phyloP scores from a whole-genome alignment of 345 rosid species.

The Eucalyptus coolabah region DNA sequence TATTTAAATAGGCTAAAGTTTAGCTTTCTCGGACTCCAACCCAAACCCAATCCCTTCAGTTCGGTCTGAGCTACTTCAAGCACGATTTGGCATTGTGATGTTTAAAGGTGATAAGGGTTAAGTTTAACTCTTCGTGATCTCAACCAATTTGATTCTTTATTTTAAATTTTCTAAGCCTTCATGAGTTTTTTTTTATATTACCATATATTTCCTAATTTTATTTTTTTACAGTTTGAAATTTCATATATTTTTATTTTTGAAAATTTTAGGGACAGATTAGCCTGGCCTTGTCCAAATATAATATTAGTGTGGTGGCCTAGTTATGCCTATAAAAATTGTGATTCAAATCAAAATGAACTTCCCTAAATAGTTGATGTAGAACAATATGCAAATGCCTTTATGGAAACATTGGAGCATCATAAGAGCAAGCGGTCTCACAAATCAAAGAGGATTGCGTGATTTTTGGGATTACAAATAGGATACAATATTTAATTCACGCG shows the following conservation, averaged over 20 bases:
- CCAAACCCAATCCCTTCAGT: fast-evolving
- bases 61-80: fast-evolving
- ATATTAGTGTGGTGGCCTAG: neutral
- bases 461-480: too few species aligned
- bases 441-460: too few species aligned
- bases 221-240: neutral
- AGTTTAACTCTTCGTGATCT: neutral
- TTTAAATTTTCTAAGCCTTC: neutral
- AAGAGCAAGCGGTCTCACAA: too few species aligned
- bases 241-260: neutral
- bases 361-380: neutral
- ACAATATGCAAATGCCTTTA: too few species aligned
- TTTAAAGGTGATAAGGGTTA: neutral
- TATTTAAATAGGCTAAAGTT: neutral
- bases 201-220: neutral
- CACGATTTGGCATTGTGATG: neutral
- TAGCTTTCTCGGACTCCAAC: neutral
- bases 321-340: neutral
- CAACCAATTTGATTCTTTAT: neutral
- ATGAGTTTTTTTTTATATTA: neutral
- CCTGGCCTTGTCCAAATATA: neutral
- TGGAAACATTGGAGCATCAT: too few species aligned
- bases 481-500: fast-evolving
- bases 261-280: neutral
- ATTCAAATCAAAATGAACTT: neutral